These are phyloP conservation scores for Endotrypanum monterogeii DNA, from an alignment of 208 protist species.

Conservation along the genomic window DNA sequence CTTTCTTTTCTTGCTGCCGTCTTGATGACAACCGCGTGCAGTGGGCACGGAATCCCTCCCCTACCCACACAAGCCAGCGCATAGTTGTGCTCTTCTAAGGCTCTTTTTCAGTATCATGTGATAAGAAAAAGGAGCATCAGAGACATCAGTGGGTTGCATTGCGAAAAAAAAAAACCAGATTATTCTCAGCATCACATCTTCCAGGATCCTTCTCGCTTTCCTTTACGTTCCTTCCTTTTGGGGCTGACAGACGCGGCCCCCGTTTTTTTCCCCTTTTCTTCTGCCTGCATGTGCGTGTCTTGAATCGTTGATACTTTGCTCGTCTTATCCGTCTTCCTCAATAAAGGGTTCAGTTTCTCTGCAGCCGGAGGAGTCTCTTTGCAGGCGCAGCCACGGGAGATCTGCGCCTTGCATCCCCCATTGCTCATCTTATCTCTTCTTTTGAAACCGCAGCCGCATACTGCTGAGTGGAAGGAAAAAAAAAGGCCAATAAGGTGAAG, in stretches of 20 bases:
- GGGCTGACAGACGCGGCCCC: too few relatives aligned
- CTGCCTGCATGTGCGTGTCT: neutral
- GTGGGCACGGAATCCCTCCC: neutral
- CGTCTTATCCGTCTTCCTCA: neutral
- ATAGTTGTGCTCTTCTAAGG: slow-evolving; percentile 1
- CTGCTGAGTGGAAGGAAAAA: neutral
- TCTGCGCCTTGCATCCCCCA: neutral
- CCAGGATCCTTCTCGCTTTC: too few relatives aligned
- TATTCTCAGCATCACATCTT: neutral
- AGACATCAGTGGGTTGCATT: neutral
- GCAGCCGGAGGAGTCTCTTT: too few relatives aligned
- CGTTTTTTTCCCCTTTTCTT: too few relatives aligned
- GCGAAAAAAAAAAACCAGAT: neutral
- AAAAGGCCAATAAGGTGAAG: neutral
- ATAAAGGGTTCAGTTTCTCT: neutral
- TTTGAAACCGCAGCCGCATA: neutral
- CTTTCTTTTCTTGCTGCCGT: neutral
- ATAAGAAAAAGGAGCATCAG: neutral
- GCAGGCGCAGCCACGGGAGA: neutral
- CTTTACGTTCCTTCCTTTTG: too few relatives aligned
- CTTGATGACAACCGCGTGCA: neutral
- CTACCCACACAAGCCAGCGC: neutral
- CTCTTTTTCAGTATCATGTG: neutral
- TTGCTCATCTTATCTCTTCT: neutral
- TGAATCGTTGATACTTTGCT: too few relatives aligned